Evolutionary conservation across 495 filamentous ascomycete genomes (phyloP).

Genomic region (Tetracladium marchalianum): DNA sequence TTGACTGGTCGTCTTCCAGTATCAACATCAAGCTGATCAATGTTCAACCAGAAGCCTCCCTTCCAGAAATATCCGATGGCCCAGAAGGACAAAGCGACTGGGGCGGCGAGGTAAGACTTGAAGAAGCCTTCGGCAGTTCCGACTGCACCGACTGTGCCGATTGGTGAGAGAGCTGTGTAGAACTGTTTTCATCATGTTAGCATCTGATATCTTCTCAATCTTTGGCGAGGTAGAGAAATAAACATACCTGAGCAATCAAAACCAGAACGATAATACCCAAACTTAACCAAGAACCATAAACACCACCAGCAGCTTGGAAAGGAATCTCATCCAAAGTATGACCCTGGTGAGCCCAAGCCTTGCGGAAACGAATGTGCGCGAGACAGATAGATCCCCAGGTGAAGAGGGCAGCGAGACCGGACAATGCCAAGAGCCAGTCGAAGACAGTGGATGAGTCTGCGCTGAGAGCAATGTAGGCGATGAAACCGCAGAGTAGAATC

Average conservation of each 20-base stretch:
- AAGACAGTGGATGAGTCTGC: conserved; percentile 39
- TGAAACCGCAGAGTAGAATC: conserved; percentile 36
- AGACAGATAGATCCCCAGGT: conserved; percentile 47
- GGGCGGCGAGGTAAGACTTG: conserved; percentile 48
- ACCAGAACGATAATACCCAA: conserved; percentile 48
- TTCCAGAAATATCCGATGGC: conserved; percentile 49
- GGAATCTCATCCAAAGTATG: conserved; percentile 60
- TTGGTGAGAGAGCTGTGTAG: conserved; percentile 39
- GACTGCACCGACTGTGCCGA: conserved; percentile 23
- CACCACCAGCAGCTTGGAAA: conserved; percentile 54
- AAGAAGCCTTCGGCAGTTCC: conserved; percentile 49
- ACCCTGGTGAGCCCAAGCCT: conserved; percentile 53
- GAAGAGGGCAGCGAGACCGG: conserved; percentile 45
- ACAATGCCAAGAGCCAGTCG: conserved; percentile 48
- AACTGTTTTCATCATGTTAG: conserved; percentile 24
- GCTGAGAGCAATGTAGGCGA: conserved; percentile 41
- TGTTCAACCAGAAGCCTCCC: conserved; percentile 43
- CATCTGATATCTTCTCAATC: background rate
- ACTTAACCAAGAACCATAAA: conserved; percentile 59
- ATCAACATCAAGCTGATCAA: conserved; percentile 52
- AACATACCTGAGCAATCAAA: conserved; percentile 39
- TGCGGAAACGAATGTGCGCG: conserved; percentile 49
- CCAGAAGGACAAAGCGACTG: conserved; percentile 48
- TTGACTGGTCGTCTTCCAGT: conserved; percentile 46
- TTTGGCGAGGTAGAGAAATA: background rate